Evolutionary conservation across 192 early-diverging fungal species (phyloP), one percentile per base, ranked within the genome.

Genomic region (Coemansia sp.): DNA sequence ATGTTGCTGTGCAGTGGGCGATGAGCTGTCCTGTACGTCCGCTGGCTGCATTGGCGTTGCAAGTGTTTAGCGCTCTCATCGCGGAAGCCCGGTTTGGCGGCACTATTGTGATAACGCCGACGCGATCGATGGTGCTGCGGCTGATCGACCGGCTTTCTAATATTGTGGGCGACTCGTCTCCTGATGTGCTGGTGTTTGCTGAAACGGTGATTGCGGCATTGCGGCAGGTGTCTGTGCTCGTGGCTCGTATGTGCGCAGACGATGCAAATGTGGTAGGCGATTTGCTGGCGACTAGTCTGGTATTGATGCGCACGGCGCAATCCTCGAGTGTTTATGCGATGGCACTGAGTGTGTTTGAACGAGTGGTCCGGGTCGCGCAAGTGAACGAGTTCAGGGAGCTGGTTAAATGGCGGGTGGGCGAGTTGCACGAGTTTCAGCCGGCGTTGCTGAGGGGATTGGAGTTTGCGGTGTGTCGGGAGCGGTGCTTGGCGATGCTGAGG

Each of bases 131-230:
- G 73, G 64, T 75, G 2, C 48, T 81, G 53, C 69, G 65, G 2
- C 57, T 81, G 1, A 56, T 74, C 7, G 78, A 81, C 52, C 78
- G 78, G 9, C 59, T 81, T 38, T 72, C 73, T 9, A 81, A 81
- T 22, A 74, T 81, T 4, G 60, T 81, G 3, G 78, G 74, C 25
- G 69, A 81, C 19, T 51, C 66, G n/a, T 42, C 68, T 0, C 21
- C 31, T 2, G 74, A 73, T 2, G 31, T 75, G 0, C 53, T 48
- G 5, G 62, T 62, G 12, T 81, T 81, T 66, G 59, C 73, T 0
- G 74, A 72, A 11, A 72, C 69, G 0, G 78, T 81, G 0, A 46
- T 81, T n/a, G 66, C 64, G 6, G 74, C 53, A 0, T 31, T 81
- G 55, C 64, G 70, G 14, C 72, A 81, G 47, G 57, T 66, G 0